Evolutionary conservation across 257 asterid species (phyloP), one percentile per base, ranked within the genome.

Genomic region (Solanum okadae): DNA sequence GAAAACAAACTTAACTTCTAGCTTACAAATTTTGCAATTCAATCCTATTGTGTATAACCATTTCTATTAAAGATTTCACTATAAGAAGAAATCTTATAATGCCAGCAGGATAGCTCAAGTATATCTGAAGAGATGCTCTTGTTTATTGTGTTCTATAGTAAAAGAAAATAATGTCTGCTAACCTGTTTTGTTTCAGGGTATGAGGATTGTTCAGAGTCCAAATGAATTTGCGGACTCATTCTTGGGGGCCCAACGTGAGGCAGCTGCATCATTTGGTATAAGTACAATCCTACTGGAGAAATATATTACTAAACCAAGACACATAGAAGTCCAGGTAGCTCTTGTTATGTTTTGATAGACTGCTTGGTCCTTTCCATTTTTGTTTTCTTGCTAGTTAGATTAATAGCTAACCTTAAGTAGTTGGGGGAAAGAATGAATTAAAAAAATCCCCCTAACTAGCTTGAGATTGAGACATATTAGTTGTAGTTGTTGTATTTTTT

Each of bases 211-310:
- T 89, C 95, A 94, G 56, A 93, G 89, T 87, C 95, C 98, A 40
- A 88, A 91, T 29, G 99, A 97, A 86, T 96, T 97, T 93, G 93
- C 86, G 46, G 98, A 97, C 88, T 93, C 99, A 70, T 96, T 97
- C 87, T 84, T 96, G 92, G 98, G 98, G 86, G 99, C 99, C 82
- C 98, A 97, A 91, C 96, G 99, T 56, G 99, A 97, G 90, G 99
- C 99, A 91, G 99, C 99, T 88, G 99, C 99, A 89, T 96, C 99
- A 87, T 97, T 97, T 90, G 99, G 99, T 86, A 88, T 94, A 88
- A 92, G 95, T 91, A 92, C 98, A 35, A 96, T 97, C 91, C 89
- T 97, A 92, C 94, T 97, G 90, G 99, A 97, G 95, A 97, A 97
- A 91, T 97, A 96, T 92, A 97, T 97, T 86, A 95, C 97, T 82